Evolutionary conservation across 305 asterid species (phyloP), one percentile per base, ranked within the genome.

Genomic region (Fraxinus xanthoxyloides): DNA sequence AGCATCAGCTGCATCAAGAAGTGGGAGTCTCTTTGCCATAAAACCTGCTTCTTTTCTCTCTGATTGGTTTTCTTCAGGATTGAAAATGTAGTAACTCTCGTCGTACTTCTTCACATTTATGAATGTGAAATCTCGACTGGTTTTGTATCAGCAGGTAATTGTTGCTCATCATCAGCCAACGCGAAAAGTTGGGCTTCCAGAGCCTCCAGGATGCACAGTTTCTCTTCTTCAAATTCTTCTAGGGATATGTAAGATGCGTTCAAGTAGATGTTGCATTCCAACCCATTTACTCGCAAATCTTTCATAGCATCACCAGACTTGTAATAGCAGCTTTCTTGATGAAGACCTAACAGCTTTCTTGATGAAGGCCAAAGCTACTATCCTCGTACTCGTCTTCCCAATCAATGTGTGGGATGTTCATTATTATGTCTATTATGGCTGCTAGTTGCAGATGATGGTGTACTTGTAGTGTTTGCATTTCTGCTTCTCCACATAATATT

Each of bases 121-220:
- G 67, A 3, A 1, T 28, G 7, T 56, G 67, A 17, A 7, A 56
- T 56, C 12, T 19, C 67, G 7, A 19, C 12, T 19, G 28, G 28
- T 19, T 19, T 56, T 56, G 19, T 56, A 2, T 83, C 86, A 43
- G 86, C 83, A 8, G 82, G 84, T 9, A 63, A 38, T 3, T 63
- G 78, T n/a, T 59, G 75, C 19, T 83, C 91, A 36, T 85, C 89
- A 28, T 79, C 84, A 72, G 84, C 87, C 85, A 90, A 75, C 0
- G 84, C 77, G 19, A 92, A 59, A 5, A 93, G 89, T 80, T 90
- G 90, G 70, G 84, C 92, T 84, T 91, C 94, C 81, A 93, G 84
- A 80, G 26, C 86, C 72, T 89, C 91, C 8, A 93, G 89, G 35
- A 93, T 92, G 46, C 88, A 90, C 12, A 86, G 30, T 77, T 5